Evolutionary conservation across 176 grass and related monocot species (phyloP).

Genomic region (Tuctoria greenei): DNA sequence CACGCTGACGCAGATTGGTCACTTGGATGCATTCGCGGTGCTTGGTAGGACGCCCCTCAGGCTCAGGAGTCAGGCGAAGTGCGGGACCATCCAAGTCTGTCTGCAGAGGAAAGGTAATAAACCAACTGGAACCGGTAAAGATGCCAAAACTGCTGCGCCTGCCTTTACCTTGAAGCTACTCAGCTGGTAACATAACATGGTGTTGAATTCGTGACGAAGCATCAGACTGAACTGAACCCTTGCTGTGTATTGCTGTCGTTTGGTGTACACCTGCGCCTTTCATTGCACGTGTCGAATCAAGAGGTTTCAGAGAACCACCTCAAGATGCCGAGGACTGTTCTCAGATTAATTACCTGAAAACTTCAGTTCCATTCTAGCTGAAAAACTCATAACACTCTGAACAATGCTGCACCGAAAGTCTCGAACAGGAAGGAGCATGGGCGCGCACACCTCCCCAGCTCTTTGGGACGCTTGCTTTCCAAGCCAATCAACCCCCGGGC

Average conservation of each 20-base stretch:
- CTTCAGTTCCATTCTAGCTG: neutral
- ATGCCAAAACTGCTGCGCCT: neutral
- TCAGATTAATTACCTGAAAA: neutral
- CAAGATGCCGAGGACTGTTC: too few species aligned
- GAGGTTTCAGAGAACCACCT: neutral
- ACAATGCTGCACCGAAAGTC: neutral
- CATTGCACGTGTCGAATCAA: neutral
- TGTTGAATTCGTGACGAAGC: neutral
- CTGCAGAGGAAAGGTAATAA: neutral
- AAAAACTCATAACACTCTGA: neutral
- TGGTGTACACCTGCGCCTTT: neutral
- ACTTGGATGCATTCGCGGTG: neutral
- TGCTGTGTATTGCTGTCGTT: neutral
- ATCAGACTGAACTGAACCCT: neutral
- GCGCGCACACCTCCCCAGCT: slow-evolving; percentile 12
- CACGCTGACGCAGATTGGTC: neutral
- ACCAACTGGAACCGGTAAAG: neutral
- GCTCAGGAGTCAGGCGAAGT: neutral
- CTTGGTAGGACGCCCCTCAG: neutral
- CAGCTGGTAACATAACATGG: neutral
- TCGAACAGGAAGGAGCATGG: neutral
- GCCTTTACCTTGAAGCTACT: slow-evolving; percentile 12
- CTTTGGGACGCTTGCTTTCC: slow-evolving; percentile 43
- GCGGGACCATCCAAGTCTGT: neutral
- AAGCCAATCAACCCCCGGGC: slow-evolving; percentile 27